Base-by-base conservation (phyloP, 805 yeast genomes). In the Brettanomyces bruxellensis region DNA sequence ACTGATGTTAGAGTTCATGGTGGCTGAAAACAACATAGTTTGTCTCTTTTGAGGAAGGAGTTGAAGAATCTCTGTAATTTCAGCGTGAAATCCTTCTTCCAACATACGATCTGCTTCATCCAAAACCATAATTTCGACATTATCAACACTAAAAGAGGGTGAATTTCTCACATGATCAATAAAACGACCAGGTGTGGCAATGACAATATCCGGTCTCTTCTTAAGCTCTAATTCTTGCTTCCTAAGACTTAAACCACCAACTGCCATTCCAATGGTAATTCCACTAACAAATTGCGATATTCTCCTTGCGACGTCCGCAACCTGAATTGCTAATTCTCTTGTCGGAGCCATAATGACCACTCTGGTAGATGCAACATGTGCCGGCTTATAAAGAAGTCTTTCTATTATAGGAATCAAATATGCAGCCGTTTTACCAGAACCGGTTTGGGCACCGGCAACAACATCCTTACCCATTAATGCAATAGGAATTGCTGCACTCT, bases 101-200 rank as follows among this genome's bases (percentile, higher is more conserved):
- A 93, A 75, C 98, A 93, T 93, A 71, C 99, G 81, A 74, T 93
- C 99, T 49, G 99, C 99, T 71, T 93, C 99, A 71, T 93, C 99
- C 55, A 93, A 75, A 30, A 93, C 95, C 57, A 93, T 71, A 45
- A 93, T 86, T 69, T 93, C 99, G 43, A 93, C 93, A 34, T 81
- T 74, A 55, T 93, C 98, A 42, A 89, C 95, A 43, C 81, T 79
- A 64, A 93, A 93, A 45, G 93, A 83, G 6, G 96, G 88, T 5
- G 98, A 90, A 69, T 93, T 93, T 61, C 98, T 75, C 47, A 93
- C 79, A 67, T 93, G 99, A 66, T 93, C 99, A 59, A 93, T 93
- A 55, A 93, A 83, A 71, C 99, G 78, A 78, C 99, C 99, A 2
- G 99, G 99, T 0, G 99, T 93, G 23, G 99, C 98, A 62, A 93